phyloP scores from a whole-genome alignment of 768 basidiomycete genomes.

The Calocybe indica region DNA sequence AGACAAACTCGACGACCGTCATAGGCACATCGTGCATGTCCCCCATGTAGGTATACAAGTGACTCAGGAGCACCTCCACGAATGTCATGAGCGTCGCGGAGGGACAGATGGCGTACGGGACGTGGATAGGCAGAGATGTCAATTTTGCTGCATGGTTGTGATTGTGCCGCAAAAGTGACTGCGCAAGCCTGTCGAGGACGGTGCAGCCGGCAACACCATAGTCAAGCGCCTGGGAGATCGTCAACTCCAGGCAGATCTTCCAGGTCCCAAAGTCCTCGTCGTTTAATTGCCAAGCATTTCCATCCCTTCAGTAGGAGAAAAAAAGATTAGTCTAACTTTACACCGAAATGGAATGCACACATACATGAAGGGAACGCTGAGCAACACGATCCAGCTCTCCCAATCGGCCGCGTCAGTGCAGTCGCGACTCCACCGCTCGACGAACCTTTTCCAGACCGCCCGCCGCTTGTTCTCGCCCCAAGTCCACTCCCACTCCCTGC shows the following conservation, averaged over 20 bases:
- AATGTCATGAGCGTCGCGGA: conserved; percentile 15
- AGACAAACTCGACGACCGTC: conserved; percentile 50
- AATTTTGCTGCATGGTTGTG: conserved; percentile 29
- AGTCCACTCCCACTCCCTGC: conserved; percentile 24
- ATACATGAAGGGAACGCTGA: conserved; percentile 61
- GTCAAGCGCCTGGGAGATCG: conserved; percentile 53
- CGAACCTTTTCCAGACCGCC: conserved; percentile 52
- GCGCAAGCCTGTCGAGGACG: conserved; percentile 55
- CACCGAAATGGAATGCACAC: conserved; percentile 17
- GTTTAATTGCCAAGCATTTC: conserved; percentile 44
- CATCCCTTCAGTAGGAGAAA: conserved; percentile 21
- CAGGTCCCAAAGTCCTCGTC: conserved; percentile 52
- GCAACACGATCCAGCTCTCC: conserved; percentile 48
- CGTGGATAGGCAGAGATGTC: conserved; percentile 29
- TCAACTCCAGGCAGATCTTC: conserved; percentile 49
- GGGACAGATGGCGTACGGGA: conserved; percentile 18
- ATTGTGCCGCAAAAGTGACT: conserved; percentile 24
- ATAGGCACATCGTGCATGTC: conserved; percentile 50
- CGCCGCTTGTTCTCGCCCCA: conserved; percentile 38
- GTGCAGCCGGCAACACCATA: conserved; percentile 45
- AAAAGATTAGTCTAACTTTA: conserved; percentile 4
- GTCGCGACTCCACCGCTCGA: conserved; percentile 48
- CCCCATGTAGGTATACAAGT: conserved; percentile 33
- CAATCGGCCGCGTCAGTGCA: conserved; percentile 32
- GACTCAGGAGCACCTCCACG: conserved; percentile 55